Conservation (phyloP, 129 eudicot genomes). For the Kitagawia praeruptora region DNA sequence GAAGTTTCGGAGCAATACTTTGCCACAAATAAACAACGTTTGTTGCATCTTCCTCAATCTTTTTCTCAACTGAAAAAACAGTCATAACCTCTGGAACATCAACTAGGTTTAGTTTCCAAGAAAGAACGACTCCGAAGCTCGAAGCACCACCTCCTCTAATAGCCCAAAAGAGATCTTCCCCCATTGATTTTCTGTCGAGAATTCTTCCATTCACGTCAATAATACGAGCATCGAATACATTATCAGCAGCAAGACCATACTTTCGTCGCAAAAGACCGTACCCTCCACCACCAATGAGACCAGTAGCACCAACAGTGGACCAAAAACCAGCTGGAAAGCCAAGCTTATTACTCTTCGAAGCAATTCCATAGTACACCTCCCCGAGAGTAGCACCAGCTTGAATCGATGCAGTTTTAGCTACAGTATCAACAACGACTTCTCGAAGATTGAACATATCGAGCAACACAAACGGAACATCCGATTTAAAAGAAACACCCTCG, state of each 20-base stretch:
- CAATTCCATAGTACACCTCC: conserved; percentile 6
- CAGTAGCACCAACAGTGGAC: not conserved
- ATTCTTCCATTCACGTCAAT: conserved; percentile 4
- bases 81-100: not conserved
- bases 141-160: conserved; percentile 13
- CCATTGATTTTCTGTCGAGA: conserved; percentile 1
- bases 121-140: conserved; percentile 4
- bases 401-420: conserved; percentile 13
- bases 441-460: conserved; percentile 21
- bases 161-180: conserved; percentile 8
- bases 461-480: conserved; percentile 16
- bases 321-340: not conserved
- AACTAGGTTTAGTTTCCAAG: not conserved
- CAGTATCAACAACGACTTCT: conserved; percentile 7
- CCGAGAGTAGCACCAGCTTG: conserved; percentile 11
- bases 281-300: conserved; percentile 6
- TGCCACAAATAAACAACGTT: not conserved
- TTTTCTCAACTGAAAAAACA: not conserved
- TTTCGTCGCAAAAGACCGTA: not conserved
- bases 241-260: conserved; percentile 9
- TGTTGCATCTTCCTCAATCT: not conserved
- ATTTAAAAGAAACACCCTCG: conserved; percentile 20
- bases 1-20: not conserved
- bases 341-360: not conserved
- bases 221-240: not conserved